phyloP scores from a whole-genome alignment of 148 eudicot species.

The Spergularia bocconei region DNA sequence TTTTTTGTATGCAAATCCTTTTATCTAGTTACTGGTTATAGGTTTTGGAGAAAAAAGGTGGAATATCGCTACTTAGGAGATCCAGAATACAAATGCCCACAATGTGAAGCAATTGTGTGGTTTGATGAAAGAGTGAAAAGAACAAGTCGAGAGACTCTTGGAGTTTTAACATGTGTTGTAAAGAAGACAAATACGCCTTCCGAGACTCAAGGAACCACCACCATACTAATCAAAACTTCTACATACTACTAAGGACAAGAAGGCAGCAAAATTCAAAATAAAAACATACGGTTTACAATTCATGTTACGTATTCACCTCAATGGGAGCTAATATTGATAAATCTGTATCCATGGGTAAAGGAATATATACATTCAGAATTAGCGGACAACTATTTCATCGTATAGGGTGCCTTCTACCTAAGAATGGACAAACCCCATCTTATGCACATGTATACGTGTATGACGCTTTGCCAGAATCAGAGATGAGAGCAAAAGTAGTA shows the following conservation, averaged over 20 bases:
- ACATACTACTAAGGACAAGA: background rate
- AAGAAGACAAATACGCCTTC: conserved; percentile 17
- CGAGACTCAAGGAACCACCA: background rate
- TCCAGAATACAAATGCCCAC: no score
- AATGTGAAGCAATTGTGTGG: no score
- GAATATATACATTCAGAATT: conserved; percentile 17
- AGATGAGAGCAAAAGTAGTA: background rate
- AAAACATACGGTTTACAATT: conserved; percentile 20
- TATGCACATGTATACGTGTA: conserved; percentile 24
- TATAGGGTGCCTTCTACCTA: conserved; percentile 20
- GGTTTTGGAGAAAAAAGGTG: no score
- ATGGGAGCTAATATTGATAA: conserved; percentile 19
- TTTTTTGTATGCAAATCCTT: no score
- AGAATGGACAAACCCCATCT: conserved; percentile 6
- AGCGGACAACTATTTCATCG: conserved; percentile 19
- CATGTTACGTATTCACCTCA: conserved; percentile 26
- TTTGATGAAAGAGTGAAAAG: no score
- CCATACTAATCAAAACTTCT: background rate
- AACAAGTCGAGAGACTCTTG: no score
- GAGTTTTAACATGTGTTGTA: conserved; percentile 19
- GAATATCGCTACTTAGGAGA: no score
- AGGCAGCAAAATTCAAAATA: background rate
- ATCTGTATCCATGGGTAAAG: background rate
- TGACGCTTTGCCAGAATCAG: background rate
- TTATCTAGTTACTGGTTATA: no score